Base-by-base conservation (phyloP, 805 yeast species). In the Candida silvatica region DNA sequence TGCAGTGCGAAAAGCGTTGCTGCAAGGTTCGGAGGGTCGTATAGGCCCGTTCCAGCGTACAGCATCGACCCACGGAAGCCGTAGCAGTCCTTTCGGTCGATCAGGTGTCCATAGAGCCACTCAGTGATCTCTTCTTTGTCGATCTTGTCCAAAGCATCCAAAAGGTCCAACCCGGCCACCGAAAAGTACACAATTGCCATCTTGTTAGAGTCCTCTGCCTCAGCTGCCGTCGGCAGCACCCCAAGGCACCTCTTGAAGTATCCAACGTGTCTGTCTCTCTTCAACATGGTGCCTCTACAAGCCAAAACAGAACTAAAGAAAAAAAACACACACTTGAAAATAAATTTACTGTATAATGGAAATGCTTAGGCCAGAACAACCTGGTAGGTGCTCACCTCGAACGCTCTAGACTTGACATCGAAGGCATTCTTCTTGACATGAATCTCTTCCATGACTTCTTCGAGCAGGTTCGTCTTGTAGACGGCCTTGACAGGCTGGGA, bases 1-100 rank as follows among this genome's bases (percentile, higher is more conserved):
- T 74, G 68, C 23, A 87, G 54, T 2, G 85, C 88, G 58, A 87
- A 82, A 44, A 77, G 75, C 0, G 96, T 87, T 5, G 87, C 74
- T 1, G 90, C 72, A 5, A 85, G 54, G 43, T 75, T 80, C 1
- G 88, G 73, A 1, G 75, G 59, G 47, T 79, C 87, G 46, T 74
- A 77, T 7, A 32, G 34, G 3, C 44, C 44, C 16, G 43, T 29
- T 22, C 29, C 32, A 20, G 32, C n/a, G 46, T 77, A 78, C 2
- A 69, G 61, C 18, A 59, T 45, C 6, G 81, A 74, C 2, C 85
- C 74, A 36, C 85, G 54, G 51, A 82, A 82, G 0, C 83, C 77
- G 23, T 34, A 43, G 27, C 36, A 41, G 6, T 52, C 59, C 0
- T 54, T 55, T 0, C 57, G 37, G 17, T 51, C 61, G 3, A 68